Conservation (phyloP, 1,139 yeast species). For the Taphrina betulina region DNA sequence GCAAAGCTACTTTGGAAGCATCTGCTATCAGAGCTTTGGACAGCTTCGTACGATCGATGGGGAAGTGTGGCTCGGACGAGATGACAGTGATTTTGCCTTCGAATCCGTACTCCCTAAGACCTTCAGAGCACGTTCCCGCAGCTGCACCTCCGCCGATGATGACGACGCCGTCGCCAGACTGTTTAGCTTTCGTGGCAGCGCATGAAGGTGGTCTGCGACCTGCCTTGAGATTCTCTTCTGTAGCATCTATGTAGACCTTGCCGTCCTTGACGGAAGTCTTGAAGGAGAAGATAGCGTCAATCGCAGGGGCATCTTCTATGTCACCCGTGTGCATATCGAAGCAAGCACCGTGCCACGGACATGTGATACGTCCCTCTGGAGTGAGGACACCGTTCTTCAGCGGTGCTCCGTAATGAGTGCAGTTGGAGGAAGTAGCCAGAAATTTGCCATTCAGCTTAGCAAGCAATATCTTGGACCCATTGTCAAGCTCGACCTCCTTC, state of each 20-base stretch:
- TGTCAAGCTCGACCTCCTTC: conserved; percentile 32
- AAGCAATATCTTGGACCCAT: conserved; percentile 28
- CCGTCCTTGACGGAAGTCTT: conserved; percentile 29
- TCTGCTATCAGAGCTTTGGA: conserved; percentile 35
- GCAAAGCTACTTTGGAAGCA: conserved; percentile 30
- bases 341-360: conserved; percentile 37
- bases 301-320: conserved; percentile 36
- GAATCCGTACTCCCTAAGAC: conserved; percentile 32
- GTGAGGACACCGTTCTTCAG: conserved; percentile 34
- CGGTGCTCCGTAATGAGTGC: conserved; percentile 36
- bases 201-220: conserved; percentile 22
- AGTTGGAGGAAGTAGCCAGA: conserved; percentile 29
- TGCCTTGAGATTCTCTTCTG: conserved; percentile 19
- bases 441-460: conserved; percentile 28
- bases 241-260: conserved; percentile 33
- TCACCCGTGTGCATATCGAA: conserved; percentile 35
- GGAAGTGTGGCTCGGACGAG: conserved; percentile 32
- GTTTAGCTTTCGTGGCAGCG: conserved; percentile 16
- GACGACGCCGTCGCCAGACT: conserved; percentile 28
- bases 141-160: conserved; percentile 35
- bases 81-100: conserved; percentile 34
- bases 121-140: conserved; percentile 32
- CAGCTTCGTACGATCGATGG: conserved; percentile 35
- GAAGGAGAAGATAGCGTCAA: conserved; percentile 30
- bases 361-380: conserved; percentile 34